phyloP scores from a whole-genome alignment of 257 asterid species.

The Vinca minor region DNA sequence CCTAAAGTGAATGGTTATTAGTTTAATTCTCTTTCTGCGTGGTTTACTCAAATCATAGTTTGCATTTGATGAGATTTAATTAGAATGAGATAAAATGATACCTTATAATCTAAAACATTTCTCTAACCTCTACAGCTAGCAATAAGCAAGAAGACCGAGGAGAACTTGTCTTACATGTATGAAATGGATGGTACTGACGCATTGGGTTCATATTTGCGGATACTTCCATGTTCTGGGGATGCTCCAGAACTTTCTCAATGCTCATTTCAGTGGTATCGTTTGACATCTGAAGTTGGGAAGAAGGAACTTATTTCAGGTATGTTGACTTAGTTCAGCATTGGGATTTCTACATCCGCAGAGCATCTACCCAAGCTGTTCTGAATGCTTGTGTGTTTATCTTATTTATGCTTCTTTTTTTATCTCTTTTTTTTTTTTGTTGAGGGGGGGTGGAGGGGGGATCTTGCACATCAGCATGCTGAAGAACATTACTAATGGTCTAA shows the following conservation, averaged over 20 bases:
- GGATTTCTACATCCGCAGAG: background rate
- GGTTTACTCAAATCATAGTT: background rate
- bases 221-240: slow-evolving; percentile 50
- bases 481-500: background rate
- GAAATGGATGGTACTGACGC: slow-evolving; percentile 74
- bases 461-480: background rate
- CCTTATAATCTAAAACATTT: background rate
- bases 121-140: slow-evolving; percentile 38
- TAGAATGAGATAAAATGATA: background rate
- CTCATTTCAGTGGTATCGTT: slow-evolving; percentile 72
- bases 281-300: slow-evolving; percentile 51
- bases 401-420: too few species aligned
- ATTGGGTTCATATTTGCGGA: slow-evolving; percentile 64
- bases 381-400: background rate
- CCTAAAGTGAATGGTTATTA: background rate
- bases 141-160: slow-evolving; percentile 50
- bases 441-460: background rate
- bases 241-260: slow-evolving; percentile 55
- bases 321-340: background rate
- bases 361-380: background rate
- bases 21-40: background rate
- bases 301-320: slow-evolving; percentile 82
- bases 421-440: too few species aligned
- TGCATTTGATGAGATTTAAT: background rate
- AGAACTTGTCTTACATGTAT: slow-evolving; percentile 29